These are phyloP conservation scores for Xylariaceae sp. DNA, from an alignment of 2,329 filamentous ascomycete genomes.

Conservation along the genomic window DNA sequence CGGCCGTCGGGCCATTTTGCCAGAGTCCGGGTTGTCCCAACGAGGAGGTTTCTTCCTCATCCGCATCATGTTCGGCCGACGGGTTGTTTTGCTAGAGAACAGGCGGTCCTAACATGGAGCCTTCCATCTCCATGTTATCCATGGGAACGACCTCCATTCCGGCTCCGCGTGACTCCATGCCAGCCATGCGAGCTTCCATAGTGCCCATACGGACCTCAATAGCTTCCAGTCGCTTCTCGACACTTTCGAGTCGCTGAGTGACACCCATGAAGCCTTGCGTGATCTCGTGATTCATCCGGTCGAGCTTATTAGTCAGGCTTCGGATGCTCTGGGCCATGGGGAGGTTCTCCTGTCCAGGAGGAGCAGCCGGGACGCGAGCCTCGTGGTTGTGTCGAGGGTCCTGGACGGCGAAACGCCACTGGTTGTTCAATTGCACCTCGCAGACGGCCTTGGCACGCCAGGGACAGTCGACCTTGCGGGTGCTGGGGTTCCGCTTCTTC, in stretches of 20 bases:
- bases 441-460: constrained; percentile 62
- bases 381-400: constrained; percentile 60
- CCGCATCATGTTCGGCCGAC: not conserved
- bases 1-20: too few relatives aligned
- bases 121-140: constrained; percentile 39
- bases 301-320: constrained; percentile 56
- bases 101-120: constrained; percentile 34
- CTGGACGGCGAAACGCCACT: constrained; percentile 61
- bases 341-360: constrained; percentile 54
- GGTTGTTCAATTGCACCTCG: constrained; percentile 58
- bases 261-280: constrained; percentile 49
- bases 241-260: constrained; percentile 46
- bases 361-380: constrained; percentile 51
- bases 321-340: constrained; percentile 55
- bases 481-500: constrained; percentile 61
- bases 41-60: not conserved
- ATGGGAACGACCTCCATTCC: constrained; percentile 37
- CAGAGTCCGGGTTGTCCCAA: too few relatives aligned
- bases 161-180: constrained; percentile 35
- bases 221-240: constrained; percentile 53
- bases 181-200: constrained; percentile 38
- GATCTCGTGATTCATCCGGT: constrained; percentile 55
- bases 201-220: constrained; percentile 43
- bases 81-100: constrained; percentile 33
- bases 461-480: constrained; percentile 60